Conservation (phyloP, 805 yeast genomes). For the Danielia oregonensis region DNA sequence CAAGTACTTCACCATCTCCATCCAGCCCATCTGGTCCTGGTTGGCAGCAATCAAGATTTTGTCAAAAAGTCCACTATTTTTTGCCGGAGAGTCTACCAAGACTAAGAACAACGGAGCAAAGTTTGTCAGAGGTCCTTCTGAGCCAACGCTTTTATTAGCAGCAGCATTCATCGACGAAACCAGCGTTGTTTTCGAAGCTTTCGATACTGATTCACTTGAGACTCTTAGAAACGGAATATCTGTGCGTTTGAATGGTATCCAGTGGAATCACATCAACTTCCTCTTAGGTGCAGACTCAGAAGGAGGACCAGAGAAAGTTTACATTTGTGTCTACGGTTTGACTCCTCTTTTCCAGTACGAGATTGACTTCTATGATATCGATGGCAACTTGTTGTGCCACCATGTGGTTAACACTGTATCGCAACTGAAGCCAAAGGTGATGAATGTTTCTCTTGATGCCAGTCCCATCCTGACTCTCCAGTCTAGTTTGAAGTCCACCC, state of each 20-base stretch:
- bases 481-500: slow-evolving; percentile 29
- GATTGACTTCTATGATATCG: slow-evolving; percentile 25
- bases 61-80: slow-evolving; percentile 23
- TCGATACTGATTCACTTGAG: too few species aligned
- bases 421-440: not conserved
- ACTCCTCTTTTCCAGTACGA: slow-evolving; percentile 36
- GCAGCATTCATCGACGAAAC: slow-evolving; percentile 28
- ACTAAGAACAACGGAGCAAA: slow-evolving; percentile 22
- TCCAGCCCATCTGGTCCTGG: slow-evolving; percentile 43
- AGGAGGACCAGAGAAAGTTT: slow-evolving; percentile 10
- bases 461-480: slow-evolving; percentile 30
- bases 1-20: slow-evolving; percentile 16
- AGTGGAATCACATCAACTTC: slow-evolving; percentile 29
- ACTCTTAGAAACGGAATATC: not conserved
- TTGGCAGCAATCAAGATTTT: slow-evolving; percentile 37
- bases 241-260: slow-evolving; percentile 24
- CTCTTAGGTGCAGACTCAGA: slow-evolving; percentile 6
- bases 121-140: slow-evolving; percentile 8
- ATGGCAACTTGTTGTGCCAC: slow-evolving; percentile 16
- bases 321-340: slow-evolving; percentile 31
- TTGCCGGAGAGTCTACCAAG: slow-evolving; percentile 27
- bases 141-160: slow-evolving; percentile 14
- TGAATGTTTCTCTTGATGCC: slow-evolving; percentile 15
- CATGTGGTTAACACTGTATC: slow-evolving; percentile 30
- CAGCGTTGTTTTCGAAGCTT: slow-evolving; percentile 24